phyloP scores from a whole-genome alignment of 768 basidiomycete genomes.

The Termitomyces sp. region DNA sequence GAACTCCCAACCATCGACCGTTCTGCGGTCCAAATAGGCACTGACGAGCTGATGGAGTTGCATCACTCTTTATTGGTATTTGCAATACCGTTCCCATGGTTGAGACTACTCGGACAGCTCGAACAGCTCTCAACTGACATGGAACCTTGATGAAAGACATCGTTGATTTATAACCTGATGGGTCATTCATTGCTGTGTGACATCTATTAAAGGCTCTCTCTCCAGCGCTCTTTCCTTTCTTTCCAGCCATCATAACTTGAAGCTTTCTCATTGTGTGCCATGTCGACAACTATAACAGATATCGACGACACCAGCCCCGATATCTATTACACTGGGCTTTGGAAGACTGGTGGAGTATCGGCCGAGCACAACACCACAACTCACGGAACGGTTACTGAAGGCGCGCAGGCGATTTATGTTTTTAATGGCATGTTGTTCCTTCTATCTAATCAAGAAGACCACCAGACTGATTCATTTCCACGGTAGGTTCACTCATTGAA shows the following conservation, averaged over 20 bases:
- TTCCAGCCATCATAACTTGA: background rate
- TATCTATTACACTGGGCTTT: slow-evolving; percentile 1
- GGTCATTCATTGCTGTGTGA: background rate
- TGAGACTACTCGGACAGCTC: background rate
- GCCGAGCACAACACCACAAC: slow-evolving; percentile 5
- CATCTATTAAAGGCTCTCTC: background rate
- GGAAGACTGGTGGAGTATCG: background rate
- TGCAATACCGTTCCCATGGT: background rate
- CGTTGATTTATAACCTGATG: background rate
- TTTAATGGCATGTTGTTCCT: slow-evolving; percentile 5
- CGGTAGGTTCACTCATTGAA: slow-evolving; percentile 10
- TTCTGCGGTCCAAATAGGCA: no score
- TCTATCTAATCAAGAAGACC: background rate
- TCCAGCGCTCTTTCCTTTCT: background rate
- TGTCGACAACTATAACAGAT: slow-evolving; percentile 21
- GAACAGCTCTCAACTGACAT: background rate
- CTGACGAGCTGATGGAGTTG: background rate
- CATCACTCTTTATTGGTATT: background rate
- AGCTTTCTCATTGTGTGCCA: background rate
- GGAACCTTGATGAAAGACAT: background rate
- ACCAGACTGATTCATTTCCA: background rate
- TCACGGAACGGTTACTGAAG: slow-evolving; percentile 12
- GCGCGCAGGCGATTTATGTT: slow-evolving; percentile 2
- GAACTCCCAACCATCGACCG: background rate
- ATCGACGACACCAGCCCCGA: slow-evolving; percentile 10